These are phyloP conservation scores for Termitomyces sp. DNA, from an alignment of 768 basidiomycete genomes.

Conservation along the genomic window DNA sequence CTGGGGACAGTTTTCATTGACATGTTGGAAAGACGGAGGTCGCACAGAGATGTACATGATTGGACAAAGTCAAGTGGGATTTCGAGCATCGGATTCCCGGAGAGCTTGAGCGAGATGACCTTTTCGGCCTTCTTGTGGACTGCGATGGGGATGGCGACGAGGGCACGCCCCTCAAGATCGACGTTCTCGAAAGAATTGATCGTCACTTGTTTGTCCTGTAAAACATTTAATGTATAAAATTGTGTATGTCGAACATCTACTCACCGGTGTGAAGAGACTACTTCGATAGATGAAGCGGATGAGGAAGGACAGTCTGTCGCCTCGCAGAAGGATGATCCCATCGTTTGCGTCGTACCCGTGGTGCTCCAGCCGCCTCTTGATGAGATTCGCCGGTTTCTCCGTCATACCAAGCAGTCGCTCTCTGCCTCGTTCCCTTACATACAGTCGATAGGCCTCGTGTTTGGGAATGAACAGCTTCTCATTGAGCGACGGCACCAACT, in stretches of 20 bases:
- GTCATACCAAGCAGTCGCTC: conserved; percentile 78
- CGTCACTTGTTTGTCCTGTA: conserved; percentile 67
- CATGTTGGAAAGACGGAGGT: conserved; percentile 86
- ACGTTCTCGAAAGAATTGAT: conserved; percentile 50
- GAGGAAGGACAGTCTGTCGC: conserved; percentile 78
- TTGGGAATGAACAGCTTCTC: conserved; percentile 46
- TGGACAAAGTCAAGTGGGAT: conserved; percentile 96
- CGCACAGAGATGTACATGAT: conserved; percentile 75
- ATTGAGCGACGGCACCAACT: conserved; percentile 59
- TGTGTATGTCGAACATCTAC: conserved; percentile 17
- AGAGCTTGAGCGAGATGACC: conserved; percentile 82
- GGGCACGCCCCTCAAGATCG: conserved; percentile 74
- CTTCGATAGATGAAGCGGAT: conserved; percentile 89
- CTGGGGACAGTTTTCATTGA: conserved; percentile 92
- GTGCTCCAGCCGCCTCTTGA: conserved; percentile 77
- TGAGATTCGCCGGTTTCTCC: conserved; percentile 83
- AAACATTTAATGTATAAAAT: not conserved
- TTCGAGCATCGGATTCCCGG: conserved; percentile 93
- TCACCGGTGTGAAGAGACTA: conserved; percentile 57
- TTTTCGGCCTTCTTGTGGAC: conserved; percentile 80
- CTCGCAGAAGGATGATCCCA: conserved; percentile 68
- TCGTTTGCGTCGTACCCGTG: conserved; percentile 86
- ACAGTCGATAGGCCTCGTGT: conserved; percentile 63
- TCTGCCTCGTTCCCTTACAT: conserved; percentile 71
- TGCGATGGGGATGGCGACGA: conserved; percentile 85